Percentiles rank a stretch among this genome's conserved stretches.
phyloP scores from a whole-genome alignment of 129 eudicot genomes.

The Lonicera japonica region DNA sequence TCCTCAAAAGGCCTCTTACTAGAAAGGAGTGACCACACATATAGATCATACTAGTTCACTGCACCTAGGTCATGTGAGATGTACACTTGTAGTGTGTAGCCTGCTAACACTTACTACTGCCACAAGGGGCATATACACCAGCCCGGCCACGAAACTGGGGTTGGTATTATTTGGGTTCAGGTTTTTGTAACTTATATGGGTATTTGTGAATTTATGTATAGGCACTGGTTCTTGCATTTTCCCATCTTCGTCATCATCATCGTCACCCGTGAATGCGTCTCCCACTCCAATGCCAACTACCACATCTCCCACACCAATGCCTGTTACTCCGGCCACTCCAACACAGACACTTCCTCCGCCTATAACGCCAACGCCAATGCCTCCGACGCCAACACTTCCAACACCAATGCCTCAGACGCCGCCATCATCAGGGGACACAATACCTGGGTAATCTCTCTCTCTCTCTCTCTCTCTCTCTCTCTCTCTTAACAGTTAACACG shows the following conservation, averaged over 20 bases:
- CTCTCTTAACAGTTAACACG: too few relatives aligned
- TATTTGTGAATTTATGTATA: conserved; percentile 17
- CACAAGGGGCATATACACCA: too few relatives aligned
- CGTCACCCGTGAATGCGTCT: conserved; percentile 14
- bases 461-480: neutral
- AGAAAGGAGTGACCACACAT: too few relatives aligned
- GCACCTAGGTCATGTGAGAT: too few relatives aligned
- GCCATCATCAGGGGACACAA: conserved; percentile 37
- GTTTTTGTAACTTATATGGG: neutral
- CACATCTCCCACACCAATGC: neutral
- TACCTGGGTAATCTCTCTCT: conserved; percentile 38
- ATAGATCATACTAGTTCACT: too few relatives aligned
- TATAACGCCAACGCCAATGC: conserved; percentile 24
- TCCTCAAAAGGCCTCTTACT: too few relatives aligned
- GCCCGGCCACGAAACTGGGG: neutral
- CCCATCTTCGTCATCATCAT: conserved; percentile 40
- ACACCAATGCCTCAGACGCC: conserved; percentile 28
- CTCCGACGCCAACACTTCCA: conserved; percentile 23
- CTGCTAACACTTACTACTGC: too few relatives aligned
- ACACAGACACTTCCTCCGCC: conserved; percentile 28
- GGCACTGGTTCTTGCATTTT: conserved; percentile 75
- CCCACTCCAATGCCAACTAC: conserved; percentile 3
- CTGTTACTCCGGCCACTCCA: conserved; percentile 5
- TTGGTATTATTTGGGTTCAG: neutral
- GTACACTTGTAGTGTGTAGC: too few relatives aligned